Conservation (phyloP, 1,284 basidiomycete species). For the Neonothopanus nambi region DNA sequence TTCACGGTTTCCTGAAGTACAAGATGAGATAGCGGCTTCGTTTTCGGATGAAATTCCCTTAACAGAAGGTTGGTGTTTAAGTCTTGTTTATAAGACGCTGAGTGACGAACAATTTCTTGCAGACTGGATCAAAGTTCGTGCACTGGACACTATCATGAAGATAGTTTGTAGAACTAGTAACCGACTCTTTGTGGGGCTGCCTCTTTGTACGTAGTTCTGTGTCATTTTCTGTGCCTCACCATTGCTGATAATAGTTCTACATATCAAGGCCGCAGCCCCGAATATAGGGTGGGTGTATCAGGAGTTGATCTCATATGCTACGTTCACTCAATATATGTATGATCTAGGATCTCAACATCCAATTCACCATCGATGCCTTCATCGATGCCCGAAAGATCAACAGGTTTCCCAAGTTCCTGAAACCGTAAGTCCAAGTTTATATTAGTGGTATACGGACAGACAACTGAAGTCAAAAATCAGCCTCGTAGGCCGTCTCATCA, state of each 20-base stretch:
- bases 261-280: too few species aligned
- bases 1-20: slow-evolving; percentile 23
- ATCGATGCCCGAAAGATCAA: slow-evolving; percentile 3
- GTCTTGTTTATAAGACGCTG: not conserved
- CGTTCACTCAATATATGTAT: not conserved
- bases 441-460: not conserved
- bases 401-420: slow-evolving; percentile 6
- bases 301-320: too few species aligned
- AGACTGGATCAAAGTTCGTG: slow-evolving; percentile 37
- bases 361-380: slow-evolving; percentile 10
- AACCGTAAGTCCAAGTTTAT: slow-evolving; percentile 9
- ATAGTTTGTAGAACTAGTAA: slow-evolving; percentile 16
- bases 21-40: slow-evolving; percentile 25
- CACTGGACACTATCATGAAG: slow-evolving; percentile 16
- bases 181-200: slow-evolving; percentile 17
- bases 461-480: slow-evolving; percentile 17
- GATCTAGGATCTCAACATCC: slow-evolving; percentile 11
- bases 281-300: not conserved
- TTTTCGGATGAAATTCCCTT: slow-evolving; percentile 16
- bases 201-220: slow-evolving; percentile 17
- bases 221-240: not conserved
- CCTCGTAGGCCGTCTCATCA: slow-evolving; percentile 17
- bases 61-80: not conserved
- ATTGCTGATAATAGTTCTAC: too few species aligned
- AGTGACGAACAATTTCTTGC: not conserved